Evolutionary conservation across 345 rosid species (phyloP), one percentile per base, ranked within the genome.

Genomic region (Balakata baccata): DNA sequence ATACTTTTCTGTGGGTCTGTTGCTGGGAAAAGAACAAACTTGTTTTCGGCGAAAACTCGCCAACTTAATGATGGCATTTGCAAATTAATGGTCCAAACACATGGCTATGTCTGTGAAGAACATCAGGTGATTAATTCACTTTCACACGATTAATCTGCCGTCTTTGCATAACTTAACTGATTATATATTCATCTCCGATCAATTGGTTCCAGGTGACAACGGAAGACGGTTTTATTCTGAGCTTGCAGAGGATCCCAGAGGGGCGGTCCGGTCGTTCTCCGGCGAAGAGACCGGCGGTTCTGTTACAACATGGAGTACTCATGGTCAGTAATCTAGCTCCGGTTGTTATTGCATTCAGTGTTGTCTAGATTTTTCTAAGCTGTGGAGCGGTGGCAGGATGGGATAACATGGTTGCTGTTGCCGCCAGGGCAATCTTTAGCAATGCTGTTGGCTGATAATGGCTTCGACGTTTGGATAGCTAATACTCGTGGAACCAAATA

Each of bases 151-250:
- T 18, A 16, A 2, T 60, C 2, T 29, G 2, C 2, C 34, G 2
- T 29, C 34, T 29, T 2, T 29, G 34, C 34, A 29, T 29, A 29
- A 29, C 2, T 29, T 2, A 29, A 2, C 34, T 29, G 34, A 29
- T 29, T 29, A 29, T 29, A 29, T 29, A 29, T 29, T 29, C 34
- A 29, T 29, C 34, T 29, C 34, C 34, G 34, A 29, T 29, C 34
- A 29, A 61, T 11, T 37, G 46, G 56, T 74, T 80, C 64, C 74
- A 87, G 90, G 89, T 89, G 25, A 85, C 86, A 3, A 87, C 91
- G 6, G 23, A 77, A 74, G 90, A 87, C 75, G 94, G 91, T 9
- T 86, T 76, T 53, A 77, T 86, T 62, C 87, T 89, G 39, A 84
- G 87, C 77, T 11, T 89, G 70, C 94, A 84, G 78, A 85, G 89